phyloP scores from a whole-genome alignment of 2,329 filamentous ascomycete genomes.

The Davidsoniella virescens region DNA sequence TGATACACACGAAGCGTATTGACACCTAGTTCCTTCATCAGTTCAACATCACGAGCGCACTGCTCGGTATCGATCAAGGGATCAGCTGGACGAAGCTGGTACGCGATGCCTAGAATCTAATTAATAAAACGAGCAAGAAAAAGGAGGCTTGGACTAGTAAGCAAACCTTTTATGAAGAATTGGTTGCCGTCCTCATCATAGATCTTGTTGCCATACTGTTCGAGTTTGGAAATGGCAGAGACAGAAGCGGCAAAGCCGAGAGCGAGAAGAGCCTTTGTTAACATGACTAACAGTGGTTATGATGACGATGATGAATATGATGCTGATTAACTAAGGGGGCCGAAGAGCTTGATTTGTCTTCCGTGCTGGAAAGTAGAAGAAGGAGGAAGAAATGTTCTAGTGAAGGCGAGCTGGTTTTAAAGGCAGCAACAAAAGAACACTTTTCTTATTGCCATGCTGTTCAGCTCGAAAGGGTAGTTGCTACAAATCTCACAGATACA shows the following conservation, averaged over 20 bases:
- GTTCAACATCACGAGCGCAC: slow-evolving; percentile 54
- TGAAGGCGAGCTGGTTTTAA: neutral
- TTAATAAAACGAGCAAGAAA: neutral
- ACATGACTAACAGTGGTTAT: neutral
- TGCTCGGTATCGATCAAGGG: slow-evolving; percentile 62
- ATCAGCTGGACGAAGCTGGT: slow-evolving; percentile 44
- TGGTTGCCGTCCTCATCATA: slow-evolving; percentile 67
- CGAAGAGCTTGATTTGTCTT: too few relatives aligned
- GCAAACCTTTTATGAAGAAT: slow-evolving; percentile 71
- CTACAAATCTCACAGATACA: too few relatives aligned
- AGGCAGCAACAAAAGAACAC: neutral
- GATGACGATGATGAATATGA: neutral
- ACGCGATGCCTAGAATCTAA: slow-evolving; percentile 48
- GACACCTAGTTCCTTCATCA: slow-evolving; percentile 67
- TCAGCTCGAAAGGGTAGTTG: too few relatives aligned
- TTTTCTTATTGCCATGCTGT: too few relatives aligned
- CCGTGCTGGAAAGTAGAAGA: neutral
- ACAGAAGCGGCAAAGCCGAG: slow-evolving; percentile 18
- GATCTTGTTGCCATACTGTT: slow-evolving; percentile 61
- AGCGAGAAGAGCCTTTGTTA: neutral
- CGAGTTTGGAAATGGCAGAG: slow-evolving; percentile 31
- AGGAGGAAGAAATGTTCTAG: neutral
- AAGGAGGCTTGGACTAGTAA: neutral
- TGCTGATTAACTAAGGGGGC: neutral
- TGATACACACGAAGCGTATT: slow-evolving; percentile 84